Evolutionary conservation across 2,329 filamentous ascomycete genomes (phyloP).

Genomic region (Fusarium aywerte): DNA sequence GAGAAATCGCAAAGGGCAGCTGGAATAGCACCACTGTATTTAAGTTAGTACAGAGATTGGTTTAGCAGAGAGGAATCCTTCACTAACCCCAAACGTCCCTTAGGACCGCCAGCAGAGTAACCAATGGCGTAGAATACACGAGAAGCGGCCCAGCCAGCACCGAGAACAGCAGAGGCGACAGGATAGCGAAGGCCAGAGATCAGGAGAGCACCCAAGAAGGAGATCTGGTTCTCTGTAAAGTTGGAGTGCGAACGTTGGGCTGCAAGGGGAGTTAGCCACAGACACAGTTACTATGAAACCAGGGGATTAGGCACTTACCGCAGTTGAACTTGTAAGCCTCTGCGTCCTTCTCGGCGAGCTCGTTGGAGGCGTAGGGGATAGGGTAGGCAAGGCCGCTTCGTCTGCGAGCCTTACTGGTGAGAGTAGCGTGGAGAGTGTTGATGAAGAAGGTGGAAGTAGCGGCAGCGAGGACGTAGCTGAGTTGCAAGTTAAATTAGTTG

Average conservation of each 20-base stretch:
- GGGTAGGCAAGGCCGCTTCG: conserved; percentile 67
- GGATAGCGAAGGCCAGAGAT: conserved; percentile 68
- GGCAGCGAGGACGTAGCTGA: conserved; percentile 69
- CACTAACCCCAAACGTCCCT: conserved; percentile 56
- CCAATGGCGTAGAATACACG: conserved; percentile 66
- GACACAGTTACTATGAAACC: not conserved
- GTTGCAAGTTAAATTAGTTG: conserved; percentile 5
- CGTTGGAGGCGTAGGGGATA: conserved; percentile 64
- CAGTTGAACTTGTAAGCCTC: conserved; percentile 71
- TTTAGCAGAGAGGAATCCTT: not conserved
- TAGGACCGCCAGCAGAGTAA: conserved; percentile 61
- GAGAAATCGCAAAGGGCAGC: conserved; percentile 51
- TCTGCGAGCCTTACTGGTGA: conserved; percentile 63
- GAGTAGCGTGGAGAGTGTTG: conserved; percentile 62
- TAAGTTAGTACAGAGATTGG: conserved; percentile 30
- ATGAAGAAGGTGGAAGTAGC: conserved; percentile 68
- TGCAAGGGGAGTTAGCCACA: conserved; percentile 40
- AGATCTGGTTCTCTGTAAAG: conserved; percentile 69
- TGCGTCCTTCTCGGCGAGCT: conserved; percentile 64
- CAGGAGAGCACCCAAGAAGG: conserved; percentile 63
- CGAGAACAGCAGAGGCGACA: conserved; percentile 59
- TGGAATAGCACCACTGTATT: conserved; percentile 51
- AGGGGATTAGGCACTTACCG: conserved; percentile 53
- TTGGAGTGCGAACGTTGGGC: conserved; percentile 71
- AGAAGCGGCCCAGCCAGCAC: conserved; percentile 62